Conservation (phyloP, 805 yeast species). For the Metschnikowia drakensbergensis region DNA sequence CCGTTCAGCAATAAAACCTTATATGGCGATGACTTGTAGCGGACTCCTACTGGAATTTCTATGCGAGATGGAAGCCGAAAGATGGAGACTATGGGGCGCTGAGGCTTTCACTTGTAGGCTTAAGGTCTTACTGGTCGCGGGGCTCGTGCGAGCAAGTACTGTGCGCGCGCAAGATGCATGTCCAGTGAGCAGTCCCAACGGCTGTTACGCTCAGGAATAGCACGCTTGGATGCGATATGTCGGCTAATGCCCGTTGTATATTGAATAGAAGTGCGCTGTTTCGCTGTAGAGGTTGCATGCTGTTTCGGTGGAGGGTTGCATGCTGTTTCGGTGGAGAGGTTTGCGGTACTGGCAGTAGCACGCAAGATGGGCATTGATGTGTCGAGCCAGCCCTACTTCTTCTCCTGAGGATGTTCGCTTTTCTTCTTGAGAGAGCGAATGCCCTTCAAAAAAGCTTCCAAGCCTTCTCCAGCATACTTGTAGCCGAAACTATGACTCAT, state of each 20-base stretch:
- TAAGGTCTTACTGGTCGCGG: not conserved
- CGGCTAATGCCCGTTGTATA: too few relatives aligned
- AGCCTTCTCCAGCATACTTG: slow-evolving; percentile 53
- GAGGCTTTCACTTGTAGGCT: not conserved
- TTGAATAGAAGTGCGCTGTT: not conserved
- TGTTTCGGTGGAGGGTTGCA: too few relatives aligned
- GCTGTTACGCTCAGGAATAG: too few relatives aligned
- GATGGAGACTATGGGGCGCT: not conserved
- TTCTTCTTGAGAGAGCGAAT: slow-evolving; percentile 25
- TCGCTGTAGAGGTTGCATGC: not conserved
- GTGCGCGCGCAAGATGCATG: not conserved
- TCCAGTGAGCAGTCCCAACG: not conserved
- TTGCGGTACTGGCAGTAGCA: not conserved
- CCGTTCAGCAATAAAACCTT: not conserved
- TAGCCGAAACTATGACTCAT: slow-evolving; percentile 48
- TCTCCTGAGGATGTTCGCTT: not conserved
- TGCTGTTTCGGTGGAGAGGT: too few relatives aligned
- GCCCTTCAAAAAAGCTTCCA: slow-evolving; percentile 46
- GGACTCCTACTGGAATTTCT: not conserved
- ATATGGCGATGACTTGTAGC: not conserved
- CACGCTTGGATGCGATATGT: too few relatives aligned
- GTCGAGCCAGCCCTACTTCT: not conserved
- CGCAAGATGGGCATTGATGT: not conserved
- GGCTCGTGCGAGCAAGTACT: slow-evolving; percentile 4
- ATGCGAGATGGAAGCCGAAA: not conserved